Evolutionary conservation across 75 land plant genomes (phyloP).

Genomic region (Sequoiadendron giganteum): DNA sequence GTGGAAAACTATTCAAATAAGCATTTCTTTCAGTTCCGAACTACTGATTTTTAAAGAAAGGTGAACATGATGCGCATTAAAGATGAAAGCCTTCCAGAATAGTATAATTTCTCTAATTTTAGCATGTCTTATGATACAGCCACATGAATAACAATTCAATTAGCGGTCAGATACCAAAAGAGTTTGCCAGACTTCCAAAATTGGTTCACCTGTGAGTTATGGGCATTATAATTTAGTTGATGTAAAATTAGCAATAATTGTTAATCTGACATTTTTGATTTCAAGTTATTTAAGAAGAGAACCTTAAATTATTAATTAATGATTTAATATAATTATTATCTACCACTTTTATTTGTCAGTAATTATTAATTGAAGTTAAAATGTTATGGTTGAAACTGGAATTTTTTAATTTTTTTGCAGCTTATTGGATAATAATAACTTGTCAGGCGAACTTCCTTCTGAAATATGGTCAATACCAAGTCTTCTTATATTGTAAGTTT

Average conservation of each 20-base stretch:
- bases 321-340: not conserved
- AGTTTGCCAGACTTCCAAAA: slow-evolving; percentile 42
- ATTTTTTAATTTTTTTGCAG: slow-evolving; percentile 33
- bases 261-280: not conserved
- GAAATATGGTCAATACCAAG: slow-evolving; percentile 45
- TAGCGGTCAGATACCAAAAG: slow-evolving; percentile 51
- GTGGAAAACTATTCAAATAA: not conserved
- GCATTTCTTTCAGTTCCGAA: not conserved
- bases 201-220: slow-evolving; percentile 56
- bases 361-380: not conserved
- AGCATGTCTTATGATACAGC: slow-evolving; percentile 22
- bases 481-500: not conserved
- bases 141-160: slow-evolving; percentile 71
- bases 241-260: not conserved
- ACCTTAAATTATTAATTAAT: no score
- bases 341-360: not conserved
- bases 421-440: slow-evolving; percentile 81
- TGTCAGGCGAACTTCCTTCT: slow-evolving; percentile 71
- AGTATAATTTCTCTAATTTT: not conserved
- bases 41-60: not conserved
- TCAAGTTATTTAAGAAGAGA: not conserved
- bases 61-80: not conserved
- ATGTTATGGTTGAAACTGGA: not conserved
- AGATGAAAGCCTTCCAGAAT: not conserved
- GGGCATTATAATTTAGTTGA: not conserved